These are phyloP conservation scores for Colletotrichum chrysophilum DNA, from an alignment of 2,329 filamentous ascomycete species.

Conservation along the genomic window DNA sequence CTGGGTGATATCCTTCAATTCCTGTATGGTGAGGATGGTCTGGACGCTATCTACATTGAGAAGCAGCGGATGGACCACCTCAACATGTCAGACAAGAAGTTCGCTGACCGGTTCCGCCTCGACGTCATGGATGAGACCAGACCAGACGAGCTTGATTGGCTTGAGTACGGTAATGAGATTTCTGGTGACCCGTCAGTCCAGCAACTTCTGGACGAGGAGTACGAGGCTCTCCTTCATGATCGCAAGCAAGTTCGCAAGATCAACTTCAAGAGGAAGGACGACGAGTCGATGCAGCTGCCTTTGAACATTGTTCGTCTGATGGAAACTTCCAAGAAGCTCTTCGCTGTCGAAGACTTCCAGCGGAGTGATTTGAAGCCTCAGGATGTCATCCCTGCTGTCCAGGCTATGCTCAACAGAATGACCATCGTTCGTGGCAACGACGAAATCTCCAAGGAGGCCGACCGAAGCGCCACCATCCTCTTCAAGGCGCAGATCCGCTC, in stretches of 20 bases:
- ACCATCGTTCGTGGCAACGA: constrained; percentile 88
- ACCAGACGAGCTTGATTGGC: constrained; percentile 66
- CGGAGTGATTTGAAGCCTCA: constrained; percentile 89
- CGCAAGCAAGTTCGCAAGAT: constrained; percentile 76
- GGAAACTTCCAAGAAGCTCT: constrained; percentile 86
- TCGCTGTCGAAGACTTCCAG: constrained; percentile 84
- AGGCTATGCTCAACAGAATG: constrained; percentile 76
- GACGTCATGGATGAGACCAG: constrained; percentile 77
- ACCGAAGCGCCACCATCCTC: constrained; percentile 85
- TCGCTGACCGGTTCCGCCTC: constrained; percentile 82
- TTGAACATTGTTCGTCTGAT: constrained; percentile 92
- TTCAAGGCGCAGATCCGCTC: constrained; percentile 94
- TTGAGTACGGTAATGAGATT: constrained; percentile 88
- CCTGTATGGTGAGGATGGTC: constrained; percentile 94
- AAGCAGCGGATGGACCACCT: constrained; percentile 90
- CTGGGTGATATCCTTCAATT: constrained; percentile 97
- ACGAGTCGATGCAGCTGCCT: constrained; percentile 88
- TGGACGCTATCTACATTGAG: constrained; percentile 93
- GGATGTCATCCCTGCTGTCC: constrained; percentile 83
- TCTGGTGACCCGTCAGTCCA: constrained; percentile 88
- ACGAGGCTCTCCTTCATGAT: constrained; percentile 76
- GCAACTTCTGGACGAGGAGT: constrained; percentile 86
- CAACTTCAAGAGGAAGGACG: constrained; percentile 72
- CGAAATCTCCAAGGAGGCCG: constrained; percentile 81
- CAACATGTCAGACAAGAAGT: constrained; percentile 76